Base-by-base conservation (phyloP, 768 basidiomycete genomes). In the Suillus americanus region DNA sequence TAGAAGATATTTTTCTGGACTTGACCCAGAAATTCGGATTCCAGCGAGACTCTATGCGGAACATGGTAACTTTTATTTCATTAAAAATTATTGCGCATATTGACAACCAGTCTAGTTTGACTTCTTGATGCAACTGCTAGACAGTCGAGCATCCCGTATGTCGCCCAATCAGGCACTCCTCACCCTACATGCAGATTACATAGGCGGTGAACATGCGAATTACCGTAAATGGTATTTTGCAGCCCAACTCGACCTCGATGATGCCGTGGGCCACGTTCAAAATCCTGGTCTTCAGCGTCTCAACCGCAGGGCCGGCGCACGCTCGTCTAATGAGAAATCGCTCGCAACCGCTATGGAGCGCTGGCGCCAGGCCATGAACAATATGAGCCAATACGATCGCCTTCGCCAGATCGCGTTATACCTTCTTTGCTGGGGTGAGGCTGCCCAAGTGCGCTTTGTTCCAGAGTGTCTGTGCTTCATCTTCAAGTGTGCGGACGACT, bases 141-240 rank as follows among this genome's bases (percentile, higher is more conserved):
- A 99, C 79, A 96, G 94, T 72, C 88, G 97, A 65, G 93, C 97
- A 4, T 98, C 96, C 3, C 88, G 97, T 51, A 98, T 99, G 97
- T 89, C 94, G 0, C 96, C 97, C 12, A 92, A 94, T 73, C 94
- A 97, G 74, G 97, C 97, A 0, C 81, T 99, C 28, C 82, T 97
- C 62, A 99, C 96, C 0, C 85, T 99, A 2, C 97, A 99, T 71
- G 97, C 97, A 64, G 97, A 99, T 76, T 99, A 99, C 78, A 98
- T 99, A 70, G 97, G 97, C 25, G 97, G 97, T 3, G 92, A 97
- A 76, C 91, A 98, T 72, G 94, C 97, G 59, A 99, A 99, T 81
- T 99, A 99, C 80, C 92, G 97, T 66, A 98, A 98, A 80, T 99
- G 97, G 97, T 99, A 99, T 80, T 99, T 99, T 77, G 97, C 97